phyloP scores from a whole-genome alignment of 768 basidiomycete species.

The Lenzites betulinus region DNA sequence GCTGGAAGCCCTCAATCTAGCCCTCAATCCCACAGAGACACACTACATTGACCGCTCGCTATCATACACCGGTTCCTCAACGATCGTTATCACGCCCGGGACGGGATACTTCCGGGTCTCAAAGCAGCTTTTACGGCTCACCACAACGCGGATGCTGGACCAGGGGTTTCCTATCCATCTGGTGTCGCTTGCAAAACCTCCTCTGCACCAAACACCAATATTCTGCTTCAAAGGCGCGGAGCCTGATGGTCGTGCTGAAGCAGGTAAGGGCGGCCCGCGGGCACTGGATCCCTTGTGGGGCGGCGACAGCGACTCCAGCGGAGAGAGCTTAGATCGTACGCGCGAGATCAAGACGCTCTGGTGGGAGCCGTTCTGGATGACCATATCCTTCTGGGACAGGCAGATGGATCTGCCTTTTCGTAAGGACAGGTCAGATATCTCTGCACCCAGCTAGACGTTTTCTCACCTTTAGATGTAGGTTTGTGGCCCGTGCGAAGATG shows the following conservation, averaged over 20 bases:
- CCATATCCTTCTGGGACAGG: slow-evolving; percentile 81
- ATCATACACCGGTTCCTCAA: slow-evolving; percentile 81
- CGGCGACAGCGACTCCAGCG: slow-evolving; percentile 51
- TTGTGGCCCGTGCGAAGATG: slow-evolving; percentile 94
- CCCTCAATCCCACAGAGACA: slow-evolving; percentile 88
- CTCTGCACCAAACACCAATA: slow-evolving; percentile 90
- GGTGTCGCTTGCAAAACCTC: slow-evolving; percentile 86
- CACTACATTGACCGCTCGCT: slow-evolving; percentile 96
- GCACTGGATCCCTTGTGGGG: slow-evolving; percentile 77
- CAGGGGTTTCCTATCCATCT: slow-evolving; percentile 92
- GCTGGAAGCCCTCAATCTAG: slow-evolving; percentile 93
- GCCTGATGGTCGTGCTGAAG: slow-evolving; percentile 48
- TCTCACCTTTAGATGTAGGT: slow-evolving; percentile 49
- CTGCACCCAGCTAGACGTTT: neutral
- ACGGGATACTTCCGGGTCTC: slow-evolving; percentile 93
- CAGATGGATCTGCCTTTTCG: slow-evolving; percentile 86
- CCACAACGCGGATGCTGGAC: slow-evolving; percentile 91
- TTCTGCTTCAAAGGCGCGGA: slow-evolving; percentile 83
- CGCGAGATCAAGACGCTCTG: slow-evolving; percentile 64
- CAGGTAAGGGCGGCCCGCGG: slow-evolving; percentile 47
- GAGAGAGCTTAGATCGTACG: slow-evolving; percentile 26
- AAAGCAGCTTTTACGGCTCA: slow-evolving; percentile 85
- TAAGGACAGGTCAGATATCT: slow-evolving; percentile 59
- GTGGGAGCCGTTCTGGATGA: slow-evolving; percentile 92
- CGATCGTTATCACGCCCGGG: slow-evolving; percentile 88